Conservation (phyloP, 371 early-diverging fungal genomes). For the Funneliformis caledonium region DNA sequence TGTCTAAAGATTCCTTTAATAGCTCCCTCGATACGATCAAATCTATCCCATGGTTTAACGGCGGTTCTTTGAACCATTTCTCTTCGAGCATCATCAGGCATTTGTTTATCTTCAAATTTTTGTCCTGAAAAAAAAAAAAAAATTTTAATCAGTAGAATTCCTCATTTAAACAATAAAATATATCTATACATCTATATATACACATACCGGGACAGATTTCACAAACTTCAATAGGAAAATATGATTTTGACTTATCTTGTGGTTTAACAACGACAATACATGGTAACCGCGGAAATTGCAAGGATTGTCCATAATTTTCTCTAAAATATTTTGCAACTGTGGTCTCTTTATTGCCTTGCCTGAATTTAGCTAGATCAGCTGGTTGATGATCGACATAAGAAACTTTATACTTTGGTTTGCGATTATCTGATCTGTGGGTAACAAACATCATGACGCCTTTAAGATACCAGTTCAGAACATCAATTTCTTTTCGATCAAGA, state of each 20-base stretch:
- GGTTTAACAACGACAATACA: slow-evolving; percentile 4
- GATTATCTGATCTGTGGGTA: background rate
- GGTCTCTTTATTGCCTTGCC: background rate
- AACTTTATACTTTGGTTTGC: background rate
- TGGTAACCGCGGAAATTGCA: background rate
- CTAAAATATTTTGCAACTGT: background rate
- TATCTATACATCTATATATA: too few relatives aligned
- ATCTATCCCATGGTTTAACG: slow-evolving; percentile 60
- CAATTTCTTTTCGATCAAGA: slow-evolving; percentile 48
- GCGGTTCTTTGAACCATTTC: slow-evolving; percentile 49
- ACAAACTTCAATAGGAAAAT: slow-evolving; percentile 73
- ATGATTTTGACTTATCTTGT: background rate
- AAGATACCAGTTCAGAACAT: background rate
- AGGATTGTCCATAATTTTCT: background rate
- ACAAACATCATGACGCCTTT: background rate
- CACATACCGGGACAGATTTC: slow-evolving; percentile 58
- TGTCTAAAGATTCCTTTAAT: slow-evolving; percentile 40
- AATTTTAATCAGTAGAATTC: background rate
- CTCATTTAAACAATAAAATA: background rate
- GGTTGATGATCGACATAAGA: background rate
- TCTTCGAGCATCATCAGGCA: slow-evolving; percentile 14
- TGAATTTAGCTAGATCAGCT: slow-evolving; percentile 8
- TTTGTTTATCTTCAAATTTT: slow-evolving; percentile 15
- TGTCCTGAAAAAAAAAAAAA: background rate
- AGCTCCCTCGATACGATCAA: slow-evolving; percentile 44